Base-by-base conservation (phyloP, 2,329 filamentous ascomycete species). In the Fusarium duplospermum region DNA sequence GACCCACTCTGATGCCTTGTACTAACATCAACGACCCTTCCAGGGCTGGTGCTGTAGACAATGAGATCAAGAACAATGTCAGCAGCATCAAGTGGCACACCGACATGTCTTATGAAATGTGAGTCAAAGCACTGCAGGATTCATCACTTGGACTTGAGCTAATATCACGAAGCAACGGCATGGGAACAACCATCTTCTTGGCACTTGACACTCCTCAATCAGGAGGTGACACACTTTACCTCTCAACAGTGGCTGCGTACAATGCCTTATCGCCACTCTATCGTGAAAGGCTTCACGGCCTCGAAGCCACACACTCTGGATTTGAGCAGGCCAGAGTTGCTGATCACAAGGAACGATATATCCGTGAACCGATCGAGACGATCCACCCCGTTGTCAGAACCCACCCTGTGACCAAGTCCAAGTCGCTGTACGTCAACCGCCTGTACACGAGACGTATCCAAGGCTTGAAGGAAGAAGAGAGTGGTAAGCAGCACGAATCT, bases 51-150 rank as follows among this genome's bases (percentile, higher is more conserved):
- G 67, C 62, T 1, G 67, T 66, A 10, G 67, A 69, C 14, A 69
- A 69, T 10, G 67, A 69, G 22, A 69, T 69, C 50, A 69, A 69
- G 50, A 69, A 69, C 47, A 40, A 54, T 42, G 59, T 62, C 27
- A 62, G 59, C 22, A 62, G 45, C 33, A 62, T 54, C 33, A 62
- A 62, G 45, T 62, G 60, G 60, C 60, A 62, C 47, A 62, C 60
- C 14, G 60, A 62, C 24, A 62, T 62, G 60, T 62, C 60, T 4
- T 62, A 62, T 31, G 60, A 62, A 33, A 40, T 62, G 45, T 62
- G 16, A 35, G 59, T n/a, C n/a, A n/a, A n/a, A n/a, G n/a, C n/a
- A n/a, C n/a, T n/a, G n/a, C n/a, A n/a, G n/a, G n/a, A n/a, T n/a
- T n/a, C n/a, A n/a, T n/a, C n/a, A n/a, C n/a, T n/a, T n/a, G n/a